Percentiles rank a stretch among this genome's conserved stretches.
Evolutionary conservation across 2,329 filamentous ascomycete species (phyloP).

Genomic region (Keithomyces neogunnii): DNA sequence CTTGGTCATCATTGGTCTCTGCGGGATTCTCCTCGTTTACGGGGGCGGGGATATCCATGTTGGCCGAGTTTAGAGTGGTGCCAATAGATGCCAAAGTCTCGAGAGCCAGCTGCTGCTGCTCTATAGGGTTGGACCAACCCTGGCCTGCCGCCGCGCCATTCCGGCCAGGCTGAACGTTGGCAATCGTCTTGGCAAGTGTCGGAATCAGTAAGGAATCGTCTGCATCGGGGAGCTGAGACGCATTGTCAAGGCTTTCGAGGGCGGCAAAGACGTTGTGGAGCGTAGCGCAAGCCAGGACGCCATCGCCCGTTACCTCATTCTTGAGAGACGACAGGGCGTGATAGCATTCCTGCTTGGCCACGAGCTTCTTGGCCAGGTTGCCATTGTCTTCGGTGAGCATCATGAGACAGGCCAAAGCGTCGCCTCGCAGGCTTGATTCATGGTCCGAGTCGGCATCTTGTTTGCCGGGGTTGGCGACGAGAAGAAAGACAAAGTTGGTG

Average conservation of each 20-base stretch:
- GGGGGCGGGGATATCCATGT: constrained; percentile 27
- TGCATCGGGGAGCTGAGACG: constrained; percentile 15
- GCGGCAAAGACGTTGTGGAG: constrained; percentile 54
- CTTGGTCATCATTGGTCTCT: constrained; percentile 29
- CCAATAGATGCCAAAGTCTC: constrained; percentile 59
- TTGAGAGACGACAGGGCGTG: constrained; percentile 40
- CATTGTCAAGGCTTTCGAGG: constrained; percentile 17
- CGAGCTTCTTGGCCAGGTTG: constrained; percentile 42
- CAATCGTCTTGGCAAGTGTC: constrained; percentile 25
- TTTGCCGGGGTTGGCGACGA: constrained; percentile 37
- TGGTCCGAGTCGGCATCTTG: constrained; percentile 32
- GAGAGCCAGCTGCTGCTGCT: constrained; percentile 46
- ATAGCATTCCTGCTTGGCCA: constrained; percentile 37
- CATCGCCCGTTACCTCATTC: constrained; percentile 36
- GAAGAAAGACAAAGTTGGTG: constrained; percentile 44
- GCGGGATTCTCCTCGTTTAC: constrained; percentile 23
- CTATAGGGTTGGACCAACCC: constrained; percentile 31
- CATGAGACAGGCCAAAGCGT: constrained; percentile 46
- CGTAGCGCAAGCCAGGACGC: constrained; percentile 50
- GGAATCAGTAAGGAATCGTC: constrained; percentile 27
- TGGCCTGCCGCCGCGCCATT: constrained; percentile 20
- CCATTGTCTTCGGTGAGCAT: constrained; percentile 53
- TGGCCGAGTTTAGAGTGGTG: constrained; percentile 42
- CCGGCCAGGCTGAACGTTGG: constrained; percentile 18
- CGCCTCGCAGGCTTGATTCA: constrained; percentile 30